Conservation (phyloP, 306 rosid genomes). For the Quercus aquifolioides region DNA sequence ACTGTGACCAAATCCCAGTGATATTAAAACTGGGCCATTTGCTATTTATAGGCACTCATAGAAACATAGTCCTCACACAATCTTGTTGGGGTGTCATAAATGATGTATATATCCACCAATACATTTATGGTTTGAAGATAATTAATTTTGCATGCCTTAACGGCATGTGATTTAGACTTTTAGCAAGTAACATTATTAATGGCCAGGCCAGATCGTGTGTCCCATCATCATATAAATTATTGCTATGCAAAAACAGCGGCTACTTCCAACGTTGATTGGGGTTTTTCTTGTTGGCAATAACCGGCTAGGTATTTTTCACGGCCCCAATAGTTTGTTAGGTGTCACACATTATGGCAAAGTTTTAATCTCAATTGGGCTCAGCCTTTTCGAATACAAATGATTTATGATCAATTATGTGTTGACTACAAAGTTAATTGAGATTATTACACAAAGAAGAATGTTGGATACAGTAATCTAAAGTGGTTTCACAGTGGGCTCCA, state of each 20-base stretch:
- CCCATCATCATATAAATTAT: constrained; percentile 3
- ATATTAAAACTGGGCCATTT: neutral
- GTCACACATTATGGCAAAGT: neutral
- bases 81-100: too few species aligned
- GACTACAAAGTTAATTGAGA: too few species aligned
- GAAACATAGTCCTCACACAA: neutral
- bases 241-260: neutral
- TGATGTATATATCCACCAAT: too few species aligned
- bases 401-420: neutral
- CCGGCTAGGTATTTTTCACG: neutral
- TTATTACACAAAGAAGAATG: neutral
- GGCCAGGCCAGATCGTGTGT: neutral
- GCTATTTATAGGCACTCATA: neutral
- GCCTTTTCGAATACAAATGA: neutral
- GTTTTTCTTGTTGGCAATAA: constrained; percentile 10
- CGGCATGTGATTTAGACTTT: neutral
- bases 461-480: neutral
- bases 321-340: constrained; percentile 11
- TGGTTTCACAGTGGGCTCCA: neutral
- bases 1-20: neutral
- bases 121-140: neutral
- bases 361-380: constrained; percentile 8
- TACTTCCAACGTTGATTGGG: neutral
- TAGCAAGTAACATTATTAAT: neutral
- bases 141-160: neutral